Evolutionary conservation across 208 protist genomes (phyloP).

Genomic region (Trypanosoma scelopori): DNA sequence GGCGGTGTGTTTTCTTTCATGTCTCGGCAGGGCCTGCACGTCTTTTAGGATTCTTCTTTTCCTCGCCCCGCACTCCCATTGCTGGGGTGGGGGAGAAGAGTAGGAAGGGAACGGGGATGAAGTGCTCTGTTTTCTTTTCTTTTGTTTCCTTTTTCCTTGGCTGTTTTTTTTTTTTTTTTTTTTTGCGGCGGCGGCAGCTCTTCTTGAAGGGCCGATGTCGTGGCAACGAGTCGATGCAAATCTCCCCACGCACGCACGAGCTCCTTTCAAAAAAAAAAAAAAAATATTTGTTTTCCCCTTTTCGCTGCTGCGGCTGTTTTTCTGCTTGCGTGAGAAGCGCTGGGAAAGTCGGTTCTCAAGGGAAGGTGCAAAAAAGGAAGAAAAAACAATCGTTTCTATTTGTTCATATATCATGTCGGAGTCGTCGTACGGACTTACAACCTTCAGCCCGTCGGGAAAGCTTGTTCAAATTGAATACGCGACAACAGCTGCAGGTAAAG

Average conservation of each 20-base stretch:
- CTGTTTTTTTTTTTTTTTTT: background rate
- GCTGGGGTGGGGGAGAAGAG: background rate
- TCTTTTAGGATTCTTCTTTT: background rate
- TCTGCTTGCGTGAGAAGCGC: background rate
- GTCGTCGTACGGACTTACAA: constrained; percentile 99
- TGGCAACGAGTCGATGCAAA: no score
- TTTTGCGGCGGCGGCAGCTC: no score
- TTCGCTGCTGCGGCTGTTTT: no score
- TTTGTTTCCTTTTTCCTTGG: background rate
- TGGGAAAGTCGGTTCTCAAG: background rate
- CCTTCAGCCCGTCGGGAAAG: constrained; percentile 99
- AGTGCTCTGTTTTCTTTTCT: background rate
- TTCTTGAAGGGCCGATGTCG: no score
- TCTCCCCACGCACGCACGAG: no score
- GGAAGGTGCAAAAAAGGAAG: background rate
- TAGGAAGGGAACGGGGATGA: background rate
- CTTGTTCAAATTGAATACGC: constrained; percentile 99
- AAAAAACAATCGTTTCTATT: background rate
- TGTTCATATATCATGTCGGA: constrained; percentile 69
- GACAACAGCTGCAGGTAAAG: constrained; percentile 95
- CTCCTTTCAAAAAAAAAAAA: no score
- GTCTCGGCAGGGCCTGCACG: constrained; percentile 4
- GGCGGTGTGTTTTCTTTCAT: constrained; percentile 9
- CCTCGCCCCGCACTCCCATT: no score
- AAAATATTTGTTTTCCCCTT: no score